A percentile compares a stretch with the other conserved stretches of the same genome.
Conservation (phyloP, 192 early-diverging fungal genomes). For the Rhizophagus prolifer region DNA sequence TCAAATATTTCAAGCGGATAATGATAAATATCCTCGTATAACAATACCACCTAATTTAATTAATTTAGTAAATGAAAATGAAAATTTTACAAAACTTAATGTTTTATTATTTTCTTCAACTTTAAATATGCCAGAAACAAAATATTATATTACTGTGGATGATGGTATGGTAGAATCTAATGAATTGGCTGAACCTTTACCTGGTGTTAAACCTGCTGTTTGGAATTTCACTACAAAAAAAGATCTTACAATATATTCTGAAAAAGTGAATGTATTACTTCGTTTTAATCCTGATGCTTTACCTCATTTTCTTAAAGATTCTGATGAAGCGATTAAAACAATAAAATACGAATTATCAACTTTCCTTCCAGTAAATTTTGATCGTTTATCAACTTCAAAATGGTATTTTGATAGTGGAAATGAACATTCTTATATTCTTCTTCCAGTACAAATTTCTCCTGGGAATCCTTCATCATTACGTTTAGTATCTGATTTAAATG, state of each 20-base stretch:
- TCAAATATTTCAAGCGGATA: background rate
- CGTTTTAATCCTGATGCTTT: background rate
- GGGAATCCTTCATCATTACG: background rate
- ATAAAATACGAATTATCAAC: background rate
- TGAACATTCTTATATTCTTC: background rate
- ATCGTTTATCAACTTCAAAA: background rate
- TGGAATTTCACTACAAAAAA: slow-evolving; percentile 1
- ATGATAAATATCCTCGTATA: background rate
- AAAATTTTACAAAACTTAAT: background rate
- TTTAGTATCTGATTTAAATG: background rate
- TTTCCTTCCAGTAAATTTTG: background rate
- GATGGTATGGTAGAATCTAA: background rate
- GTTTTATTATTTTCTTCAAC: background rate
- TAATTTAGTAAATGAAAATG: background rate
- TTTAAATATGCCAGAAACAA: slow-evolving; percentile 1
- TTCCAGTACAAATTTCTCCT: background rate
- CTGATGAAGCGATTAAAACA: background rate
- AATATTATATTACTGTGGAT: slow-evolving; percentile 1
- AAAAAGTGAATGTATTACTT: background rate
- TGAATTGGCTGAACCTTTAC: background rate
- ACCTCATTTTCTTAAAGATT: background rate
- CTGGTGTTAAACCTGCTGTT: background rate
- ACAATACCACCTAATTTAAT: background rate
- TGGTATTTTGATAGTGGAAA: background rate
- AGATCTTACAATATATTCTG: background rate